phyloP scores from a whole-genome alignment of 1,284 basidiomycete species.

The Mycena citricolor region DNA sequence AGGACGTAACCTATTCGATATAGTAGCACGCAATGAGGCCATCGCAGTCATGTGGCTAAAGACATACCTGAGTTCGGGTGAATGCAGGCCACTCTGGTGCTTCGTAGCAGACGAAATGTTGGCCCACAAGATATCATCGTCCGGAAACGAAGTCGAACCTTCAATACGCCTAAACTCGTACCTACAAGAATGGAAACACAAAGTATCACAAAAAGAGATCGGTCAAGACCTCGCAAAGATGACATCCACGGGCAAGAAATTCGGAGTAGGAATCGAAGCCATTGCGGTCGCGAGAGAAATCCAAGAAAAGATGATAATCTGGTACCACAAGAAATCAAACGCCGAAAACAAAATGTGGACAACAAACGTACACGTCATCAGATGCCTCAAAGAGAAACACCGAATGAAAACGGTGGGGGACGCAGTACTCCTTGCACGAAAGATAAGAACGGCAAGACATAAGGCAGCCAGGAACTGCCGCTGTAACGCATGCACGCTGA shows the following conservation, averaged over 20 bases:
- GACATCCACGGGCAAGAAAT: neutral
- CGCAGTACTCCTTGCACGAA: constrained; percentile 3
- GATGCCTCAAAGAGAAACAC: constrained; percentile 23
- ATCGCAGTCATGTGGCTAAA: constrained; percentile 22
- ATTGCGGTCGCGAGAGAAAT: constrained; percentile 2
- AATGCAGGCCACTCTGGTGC: constrained; percentile 11
- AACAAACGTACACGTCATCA: neutral
- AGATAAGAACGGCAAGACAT: neutral
- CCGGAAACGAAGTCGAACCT: neutral
- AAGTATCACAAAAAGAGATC: neutral
- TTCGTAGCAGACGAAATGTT: constrained; percentile 13
- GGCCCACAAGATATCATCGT: neutral
- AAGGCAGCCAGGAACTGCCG: neutral
- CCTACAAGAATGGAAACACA: neutral
- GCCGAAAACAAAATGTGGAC: constrained; percentile 1
- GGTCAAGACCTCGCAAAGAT: constrained; percentile 1
- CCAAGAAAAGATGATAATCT: neutral
- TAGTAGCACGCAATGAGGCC: constrained; percentile 19
- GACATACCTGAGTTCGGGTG: constrained; percentile 6
- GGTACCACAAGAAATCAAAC: constrained; percentile 20
- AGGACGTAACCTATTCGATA: constrained; percentile 16
- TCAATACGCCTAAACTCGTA: neutral
- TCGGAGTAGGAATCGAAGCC: neutral
- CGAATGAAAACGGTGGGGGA: constrained; percentile 18
- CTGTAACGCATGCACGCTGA: neutral